Percentiles rank a stretch among this genome's conserved stretches.
Evolutionary conservation across 805 yeast species (phyloP).

Genomic region (Spathaspora hagerdaliae): DNA sequence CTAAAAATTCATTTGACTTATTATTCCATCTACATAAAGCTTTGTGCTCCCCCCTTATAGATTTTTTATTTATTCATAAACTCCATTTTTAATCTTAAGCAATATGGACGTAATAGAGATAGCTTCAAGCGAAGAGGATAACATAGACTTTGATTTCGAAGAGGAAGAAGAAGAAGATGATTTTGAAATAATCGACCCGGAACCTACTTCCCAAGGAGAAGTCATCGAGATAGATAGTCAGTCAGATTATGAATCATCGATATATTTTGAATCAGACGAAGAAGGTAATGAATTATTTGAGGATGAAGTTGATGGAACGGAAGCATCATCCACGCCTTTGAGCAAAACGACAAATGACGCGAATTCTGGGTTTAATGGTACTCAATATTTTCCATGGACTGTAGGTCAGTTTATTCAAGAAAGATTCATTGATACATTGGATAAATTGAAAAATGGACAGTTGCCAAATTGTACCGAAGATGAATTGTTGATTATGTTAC

Average conservation of each 20-base stretch:
- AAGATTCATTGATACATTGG: slow-evolving; percentile 19
- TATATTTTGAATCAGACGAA: slow-evolving; percentile 9
- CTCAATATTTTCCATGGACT: slow-evolving; percentile 24
- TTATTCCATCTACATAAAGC: too few species aligned
- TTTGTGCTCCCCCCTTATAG: too few species aligned
- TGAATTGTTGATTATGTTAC: slow-evolving; percentile 33
- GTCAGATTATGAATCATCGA: slow-evolving; percentile 1
- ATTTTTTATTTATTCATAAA: too few species aligned
- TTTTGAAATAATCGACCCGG: background rate
- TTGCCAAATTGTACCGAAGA: slow-evolving; percentile 25
- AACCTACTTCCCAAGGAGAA: background rate
- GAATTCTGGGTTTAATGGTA: slow-evolving; percentile 3
- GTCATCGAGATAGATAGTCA: background rate
- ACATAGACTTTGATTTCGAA: slow-evolving; percentile 18
- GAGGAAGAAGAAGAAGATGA: slow-evolving; percentile 11
- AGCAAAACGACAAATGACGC: background rate
- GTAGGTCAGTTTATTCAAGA: slow-evolving; percentile 20
- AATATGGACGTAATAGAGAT: background rate
- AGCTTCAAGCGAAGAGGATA: slow-evolving; percentile 4
- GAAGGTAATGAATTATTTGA: slow-evolving; percentile 1
- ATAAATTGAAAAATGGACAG: slow-evolving; percentile 16
- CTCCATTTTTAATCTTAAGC: too few species aligned
- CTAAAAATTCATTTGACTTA: too few species aligned
- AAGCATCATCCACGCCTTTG: background rate
- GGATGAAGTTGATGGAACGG: background rate